Conservation (phyloP, 371 early-diverging fungal genomes). For the Syncephalastrum monosporum region DNA sequence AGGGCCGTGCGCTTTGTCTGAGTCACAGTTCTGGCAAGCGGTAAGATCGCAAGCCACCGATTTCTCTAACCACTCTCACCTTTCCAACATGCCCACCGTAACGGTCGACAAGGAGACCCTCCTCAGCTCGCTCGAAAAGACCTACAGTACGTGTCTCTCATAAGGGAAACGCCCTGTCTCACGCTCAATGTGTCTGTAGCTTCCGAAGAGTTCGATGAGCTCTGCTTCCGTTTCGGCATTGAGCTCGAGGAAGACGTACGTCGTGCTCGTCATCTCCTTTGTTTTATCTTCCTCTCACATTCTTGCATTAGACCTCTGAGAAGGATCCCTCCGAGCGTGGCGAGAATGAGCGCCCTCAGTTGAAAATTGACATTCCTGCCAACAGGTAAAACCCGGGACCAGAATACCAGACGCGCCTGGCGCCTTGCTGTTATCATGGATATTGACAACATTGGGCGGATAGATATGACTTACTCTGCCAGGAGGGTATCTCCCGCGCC, state of each 20-base stretch:
- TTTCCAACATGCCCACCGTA: constrained; percentile 85
- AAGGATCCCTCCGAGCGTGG: constrained; percentile 73
- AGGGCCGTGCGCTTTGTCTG: neutral
- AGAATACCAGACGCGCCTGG: neutral
- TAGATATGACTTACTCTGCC: constrained; percentile 95
- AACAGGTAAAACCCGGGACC: constrained; percentile 76
- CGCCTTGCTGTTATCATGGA: neutral
- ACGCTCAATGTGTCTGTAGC: constrained; percentile 38
- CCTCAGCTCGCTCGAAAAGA: constrained; percentile 77
- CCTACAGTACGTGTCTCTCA: constrained; percentile 66
- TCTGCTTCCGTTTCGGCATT: constrained; percentile 99
- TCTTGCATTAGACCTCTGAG: constrained; percentile 72
- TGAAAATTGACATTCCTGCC: constrained; percentile 99
- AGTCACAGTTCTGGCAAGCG: neutral
- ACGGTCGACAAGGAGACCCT: constrained; percentile 89
- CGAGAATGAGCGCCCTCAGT: constrained; percentile 75
- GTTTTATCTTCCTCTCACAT: constrained; percentile 16
- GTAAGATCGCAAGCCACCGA: neutral
- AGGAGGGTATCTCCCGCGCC: constrained; percentile 92
- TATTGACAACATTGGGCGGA: constrained; percentile 2
- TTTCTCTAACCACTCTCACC: constrained; percentile 2
- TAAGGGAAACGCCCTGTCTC: neutral
- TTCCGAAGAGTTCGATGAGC: constrained; percentile 89
- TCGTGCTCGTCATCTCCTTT: constrained; percentile 4
- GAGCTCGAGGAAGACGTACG: constrained; percentile 98